Conservation (phyloP, 345 rosid genomes). For the Eucalyptus cloeziana region DNA sequence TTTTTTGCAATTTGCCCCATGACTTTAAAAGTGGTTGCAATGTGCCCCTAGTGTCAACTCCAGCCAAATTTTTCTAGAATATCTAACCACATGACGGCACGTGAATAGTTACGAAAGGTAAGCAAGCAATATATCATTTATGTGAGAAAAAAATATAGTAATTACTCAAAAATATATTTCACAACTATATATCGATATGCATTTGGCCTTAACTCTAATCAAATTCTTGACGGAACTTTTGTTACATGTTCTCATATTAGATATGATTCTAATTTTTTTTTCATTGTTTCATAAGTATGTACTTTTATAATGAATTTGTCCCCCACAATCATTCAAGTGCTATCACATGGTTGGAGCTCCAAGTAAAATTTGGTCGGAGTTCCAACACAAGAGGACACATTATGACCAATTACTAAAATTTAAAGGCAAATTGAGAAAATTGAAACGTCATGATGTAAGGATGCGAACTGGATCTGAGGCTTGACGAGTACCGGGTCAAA, state of each 20-base stretch:
- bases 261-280: neutral
- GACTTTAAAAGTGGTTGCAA: neutral
- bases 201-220: neutral
- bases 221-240: neutral
- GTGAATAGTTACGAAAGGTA: neutral
- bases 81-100: neutral
- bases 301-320: neutral
- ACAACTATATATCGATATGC: neutral
- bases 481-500: fast-evolving
- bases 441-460: neutral
- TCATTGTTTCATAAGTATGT: neutral
- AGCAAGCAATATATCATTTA: neutral
- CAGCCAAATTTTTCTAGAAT: neutral
- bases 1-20: neutral
- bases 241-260: neutral
- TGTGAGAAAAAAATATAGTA: neutral
- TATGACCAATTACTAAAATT: neutral
- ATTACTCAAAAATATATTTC: neutral
- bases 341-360: neutral
- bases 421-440: neutral
- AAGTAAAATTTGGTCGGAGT: neutral
- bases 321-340: too few relatives aligned
- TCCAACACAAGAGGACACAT: neutral
- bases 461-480: neutral
- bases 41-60: neutral